Evolutionary conservation across 805 yeast species (phyloP).

Genomic region (Saccharomycopsis synnaedendra): DNA sequence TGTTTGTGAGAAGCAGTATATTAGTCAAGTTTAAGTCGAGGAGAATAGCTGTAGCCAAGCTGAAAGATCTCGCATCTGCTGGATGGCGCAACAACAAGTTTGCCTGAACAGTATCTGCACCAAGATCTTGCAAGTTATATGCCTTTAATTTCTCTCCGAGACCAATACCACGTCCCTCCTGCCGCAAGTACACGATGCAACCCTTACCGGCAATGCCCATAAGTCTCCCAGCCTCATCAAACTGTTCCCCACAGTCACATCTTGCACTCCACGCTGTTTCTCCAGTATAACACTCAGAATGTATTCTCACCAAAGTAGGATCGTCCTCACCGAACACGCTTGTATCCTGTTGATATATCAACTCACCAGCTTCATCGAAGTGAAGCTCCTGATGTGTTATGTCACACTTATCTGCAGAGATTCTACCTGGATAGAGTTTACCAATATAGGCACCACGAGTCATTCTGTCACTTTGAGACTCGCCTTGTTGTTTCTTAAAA

Average conservation of each 20-base stretch:
- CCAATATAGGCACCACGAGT: conserved; percentile 98
- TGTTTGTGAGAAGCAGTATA: conserved; percentile 78
- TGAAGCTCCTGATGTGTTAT: conserved; percentile 25
- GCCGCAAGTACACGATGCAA: conserved; percentile 89
- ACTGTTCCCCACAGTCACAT: conserved; percentile 98
- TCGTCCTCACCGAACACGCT: conserved; percentile 20
- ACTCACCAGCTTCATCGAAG: conserved; percentile 31
- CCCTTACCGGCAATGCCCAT: conserved; percentile 88
- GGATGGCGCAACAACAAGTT: conserved; percentile 89
- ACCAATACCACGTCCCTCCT: conserved; percentile 98
- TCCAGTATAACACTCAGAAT: conserved; percentile 97
- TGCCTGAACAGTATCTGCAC: conserved; percentile 98
- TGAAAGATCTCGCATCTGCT: conserved; percentile 92
- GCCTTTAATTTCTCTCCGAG: conserved; percentile 96
- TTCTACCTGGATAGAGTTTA: conserved; percentile 76
- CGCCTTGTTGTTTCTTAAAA: conserved; percentile 50
- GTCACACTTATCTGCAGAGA: conserved; percentile 52
- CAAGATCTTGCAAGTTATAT: conserved; percentile 91
- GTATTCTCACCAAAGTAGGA: conserved; percentile 73
- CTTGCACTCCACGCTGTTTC: conserved; percentile 99
- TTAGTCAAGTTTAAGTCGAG: conserved; percentile 66
- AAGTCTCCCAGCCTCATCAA: conserved; percentile 91
- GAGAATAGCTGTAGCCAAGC: conserved; percentile 87
- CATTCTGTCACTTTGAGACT: conserved; percentile 88
- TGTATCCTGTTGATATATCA: conserved; percentile 21